These are phyloP conservation scores for Sporothrix protearum DNA, from an alignment of 2,329 filamentous ascomycete species.

Conservation along the genomic window DNA sequence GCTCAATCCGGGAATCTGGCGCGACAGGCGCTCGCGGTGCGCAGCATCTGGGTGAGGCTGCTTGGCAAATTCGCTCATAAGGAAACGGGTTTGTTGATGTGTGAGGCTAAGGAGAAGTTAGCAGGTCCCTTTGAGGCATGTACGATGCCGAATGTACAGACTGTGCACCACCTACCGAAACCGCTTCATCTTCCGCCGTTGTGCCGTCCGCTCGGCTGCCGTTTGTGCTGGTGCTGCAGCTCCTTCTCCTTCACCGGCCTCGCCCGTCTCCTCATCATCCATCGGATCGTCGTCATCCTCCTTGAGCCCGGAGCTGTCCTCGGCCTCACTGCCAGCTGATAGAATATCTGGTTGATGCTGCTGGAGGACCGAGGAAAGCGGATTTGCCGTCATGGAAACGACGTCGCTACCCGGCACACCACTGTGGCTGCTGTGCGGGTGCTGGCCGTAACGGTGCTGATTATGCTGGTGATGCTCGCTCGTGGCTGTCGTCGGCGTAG, in stretches of 20 bases:
- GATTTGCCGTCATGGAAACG: constrained; percentile 33
- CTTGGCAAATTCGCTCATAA: constrained; percentile 95
- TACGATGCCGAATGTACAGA: neutral
- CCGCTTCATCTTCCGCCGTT: constrained; percentile 68
- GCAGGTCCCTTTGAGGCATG: neutral
- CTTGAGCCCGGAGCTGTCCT: constrained; percentile 41
- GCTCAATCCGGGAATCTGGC: constrained; percentile 87
- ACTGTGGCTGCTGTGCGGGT: neutral
- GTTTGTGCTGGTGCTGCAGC: constrained; percentile 46
- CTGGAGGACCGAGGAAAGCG: constrained; percentile 39
- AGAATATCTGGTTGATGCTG: constrained; percentile 10
- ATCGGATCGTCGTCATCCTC: constrained; percentile 51
- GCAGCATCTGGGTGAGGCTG: constrained; percentile 92
- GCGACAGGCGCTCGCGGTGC: constrained; percentile 79
- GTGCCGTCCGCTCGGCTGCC: constrained; percentile 55
- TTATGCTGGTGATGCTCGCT: constrained; percentile 32
- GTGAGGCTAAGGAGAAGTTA: constrained; percentile 61
- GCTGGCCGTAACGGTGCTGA: constrained; percentile 31
- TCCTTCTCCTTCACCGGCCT: constrained; percentile 43
- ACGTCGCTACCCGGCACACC: neutral
- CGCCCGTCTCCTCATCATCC: constrained; percentile 58
- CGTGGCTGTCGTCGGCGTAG: constrained; percentile 2
- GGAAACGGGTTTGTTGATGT: constrained; percentile 92
- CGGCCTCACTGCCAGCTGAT: constrained; percentile 31
- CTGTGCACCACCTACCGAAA: constrained; percentile 56